Base-by-base conservation (phyloP, 2,329 filamentous ascomycete genomes). In the Trichoderma cornu-damae region DNA sequence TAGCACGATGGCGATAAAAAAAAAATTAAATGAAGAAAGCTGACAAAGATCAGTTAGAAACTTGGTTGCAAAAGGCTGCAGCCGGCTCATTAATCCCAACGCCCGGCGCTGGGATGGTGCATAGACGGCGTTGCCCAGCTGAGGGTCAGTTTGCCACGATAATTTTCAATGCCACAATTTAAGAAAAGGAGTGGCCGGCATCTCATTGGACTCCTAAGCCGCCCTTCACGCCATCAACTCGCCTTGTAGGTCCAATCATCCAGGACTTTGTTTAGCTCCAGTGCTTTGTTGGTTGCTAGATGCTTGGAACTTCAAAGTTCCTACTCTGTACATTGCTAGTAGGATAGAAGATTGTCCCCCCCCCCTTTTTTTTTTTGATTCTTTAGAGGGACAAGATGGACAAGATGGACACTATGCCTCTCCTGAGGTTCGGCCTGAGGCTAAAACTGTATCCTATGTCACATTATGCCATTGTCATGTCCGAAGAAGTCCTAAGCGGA, bases 101-200 rank as follows among this genome's bases (percentile, higher is more conserved):
- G 38, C 34, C 42, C 42, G 35, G 26, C 30, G 30, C 30, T 53
- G 42, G 30, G 47, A 48, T 54, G 26, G 49, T 35, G 35, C 49
- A 47, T 40, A 32, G 49, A 54, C 42, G 43, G 49, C 50, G 57
- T 34, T 48, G 42, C 49, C 54, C 57, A 58, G 57, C 57, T 54
- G 49, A 49, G 42, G 26, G 37, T 28, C 43, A 28, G 28, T 38
- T 58, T 50, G 57, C 57, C 43, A 58, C 57, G 57, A 40, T 47
- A 42, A n/a, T n/a, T 24, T 28, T 12, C 49, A 54, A 49, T 48
- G 49, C 57, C 49, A 53, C 56, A 35, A 32, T 24, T 32, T 18
- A 4, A 46, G 14, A 51, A 47, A 57, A n/a, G n/a, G 26, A 37
- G 38, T 49, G 38, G 46, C 28, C 38, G 47, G 46, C 22, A 43